These are phyloP conservation scores for Leccinum sublutescens DNA, from an alignment of 768 basidiomycete genomes.

Conservation along the genomic window DNA sequence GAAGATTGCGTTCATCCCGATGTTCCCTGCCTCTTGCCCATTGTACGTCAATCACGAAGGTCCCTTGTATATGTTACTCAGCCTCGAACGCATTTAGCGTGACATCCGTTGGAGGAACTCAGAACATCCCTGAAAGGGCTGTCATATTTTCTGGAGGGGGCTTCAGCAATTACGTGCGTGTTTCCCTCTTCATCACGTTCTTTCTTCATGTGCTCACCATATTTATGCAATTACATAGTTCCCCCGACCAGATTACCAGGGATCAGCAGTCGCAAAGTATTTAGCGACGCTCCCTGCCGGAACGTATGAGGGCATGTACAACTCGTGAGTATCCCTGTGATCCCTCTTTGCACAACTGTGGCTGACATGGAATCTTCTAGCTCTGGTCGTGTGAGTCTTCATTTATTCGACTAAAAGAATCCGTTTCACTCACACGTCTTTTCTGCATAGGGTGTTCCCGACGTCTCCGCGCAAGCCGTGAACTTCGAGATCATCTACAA, in stretches of 20 bases:
- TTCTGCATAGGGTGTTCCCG: slow-evolving; percentile 48
- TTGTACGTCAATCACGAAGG: slow-evolving; percentile 36
- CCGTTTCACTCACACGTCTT: neutral
- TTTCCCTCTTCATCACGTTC: neutral
- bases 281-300: slow-evolving; percentile 28
- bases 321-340: slow-evolving; percentile 41
- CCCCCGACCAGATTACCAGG: slow-evolving; percentile 53
- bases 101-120: slow-evolving; percentile 70
- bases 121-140: slow-evolving; percentile 55
- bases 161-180: slow-evolving; percentile 63
- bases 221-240: slow-evolving; percentile 38
- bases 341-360: neutral
- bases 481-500: slow-evolving; percentile 47
- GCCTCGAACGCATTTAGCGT: slow-evolving; percentile 41
- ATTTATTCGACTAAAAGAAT: neutral
- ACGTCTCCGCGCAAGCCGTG: slow-evolving; percentile 60
- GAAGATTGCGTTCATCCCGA: slow-evolving; percentile 51
- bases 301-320: slow-evolving; percentile 56
- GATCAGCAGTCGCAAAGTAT: slow-evolving; percentile 42
- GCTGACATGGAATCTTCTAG: neutral
- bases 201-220: slow-evolving; percentile 6
- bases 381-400: slow-evolving; percentile 40
- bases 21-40: slow-evolving; percentile 63
- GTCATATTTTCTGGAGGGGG: slow-evolving; percentile 69
- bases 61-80: neutral